These are phyloP conservation scores for Tulasnella sp. DNA, from an alignment of 768 basidiomycete species.

Conservation along the genomic window DNA sequence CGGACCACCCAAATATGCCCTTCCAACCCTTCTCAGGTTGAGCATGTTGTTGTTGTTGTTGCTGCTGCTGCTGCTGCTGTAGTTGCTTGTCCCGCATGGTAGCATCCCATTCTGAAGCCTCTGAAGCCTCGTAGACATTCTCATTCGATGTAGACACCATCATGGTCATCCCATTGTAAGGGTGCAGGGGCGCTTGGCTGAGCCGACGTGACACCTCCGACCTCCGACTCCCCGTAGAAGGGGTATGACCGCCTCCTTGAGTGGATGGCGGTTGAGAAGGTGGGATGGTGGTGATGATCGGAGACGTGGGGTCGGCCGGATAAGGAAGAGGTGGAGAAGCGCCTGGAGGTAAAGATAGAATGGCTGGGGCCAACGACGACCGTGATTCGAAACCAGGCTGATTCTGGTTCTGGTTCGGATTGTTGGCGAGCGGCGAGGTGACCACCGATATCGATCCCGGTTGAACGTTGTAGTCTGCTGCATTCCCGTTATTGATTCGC, in stretches of 20 bases:
- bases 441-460: too few species aligned
- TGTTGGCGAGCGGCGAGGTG: not conserved
- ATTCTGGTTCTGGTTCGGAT: not conserved
- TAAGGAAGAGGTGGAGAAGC: constrained; percentile 12
- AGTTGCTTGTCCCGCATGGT: too few species aligned
- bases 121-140: not conserved
- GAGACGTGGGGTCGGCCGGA: not conserved
- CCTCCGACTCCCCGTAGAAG: not conserved
- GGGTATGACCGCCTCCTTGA: not conserved
- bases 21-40: constrained; percentile 10
- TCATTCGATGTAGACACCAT: constrained; percentile 6
- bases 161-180: not conserved
- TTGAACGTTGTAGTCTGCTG: too few species aligned
- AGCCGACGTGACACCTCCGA: not conserved
- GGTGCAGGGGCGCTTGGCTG: not conserved
- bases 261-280: not conserved
- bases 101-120: not conserved
- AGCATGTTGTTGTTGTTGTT: not conserved
- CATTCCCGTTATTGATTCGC: too few species aligned
- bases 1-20: constrained; percentile 12
- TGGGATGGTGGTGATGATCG: not conserved
- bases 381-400: constrained; percentile 14
- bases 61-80: not conserved
- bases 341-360: constrained; percentile 13
- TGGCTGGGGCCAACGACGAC: not conserved